Percentiles rank a stretch among this genome's conserved stretches.
Conservation (phyloP, 2,329 filamentous ascomycete species). For the Colletotrichum eremochloae region DNA sequence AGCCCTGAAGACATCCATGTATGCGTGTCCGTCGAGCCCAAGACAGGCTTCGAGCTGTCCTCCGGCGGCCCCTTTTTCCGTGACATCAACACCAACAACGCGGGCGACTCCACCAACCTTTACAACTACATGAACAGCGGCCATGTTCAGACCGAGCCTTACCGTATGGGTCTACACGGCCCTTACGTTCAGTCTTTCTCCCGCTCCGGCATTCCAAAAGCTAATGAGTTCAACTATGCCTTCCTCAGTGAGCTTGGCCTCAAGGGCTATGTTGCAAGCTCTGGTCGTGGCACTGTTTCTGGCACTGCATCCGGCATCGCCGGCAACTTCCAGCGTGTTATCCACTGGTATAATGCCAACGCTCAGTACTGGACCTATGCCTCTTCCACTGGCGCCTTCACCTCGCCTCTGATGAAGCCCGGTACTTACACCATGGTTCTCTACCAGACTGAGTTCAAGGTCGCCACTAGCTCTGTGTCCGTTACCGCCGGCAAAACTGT, state of each 20-base stretch:
- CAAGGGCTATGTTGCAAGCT: slow-evolving; percentile 68
- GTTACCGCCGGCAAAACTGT: slow-evolving; percentile 64
- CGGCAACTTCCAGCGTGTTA: slow-evolving; percentile 65
- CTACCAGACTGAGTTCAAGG: slow-evolving; percentile 70
- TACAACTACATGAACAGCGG: slow-evolving; percentile 79
- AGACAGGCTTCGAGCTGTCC: slow-evolving; percentile 65
- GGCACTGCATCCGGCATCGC: slow-evolving; percentile 72
- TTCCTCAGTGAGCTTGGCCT: slow-evolving; percentile 72
- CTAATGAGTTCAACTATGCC: slow-evolving; percentile 63
- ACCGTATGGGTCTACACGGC: slow-evolving; percentile 73
- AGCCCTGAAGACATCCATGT: slow-evolving; percentile 63
- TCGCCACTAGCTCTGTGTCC: slow-evolving; percentile 62
- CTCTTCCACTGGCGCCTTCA: slow-evolving; percentile 67
- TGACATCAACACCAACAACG: slow-evolving; percentile 76
- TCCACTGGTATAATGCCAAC: slow-evolving; percentile 74
- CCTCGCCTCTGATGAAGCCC: slow-evolving; percentile 75
- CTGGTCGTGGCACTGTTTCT: slow-evolving; percentile 69
- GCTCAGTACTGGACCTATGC: slow-evolving; percentile 77
- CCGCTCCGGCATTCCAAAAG: slow-evolving; percentile 66
- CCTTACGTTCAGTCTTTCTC: slow-evolving; percentile 74
- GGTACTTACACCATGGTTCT: slow-evolving; percentile 78
- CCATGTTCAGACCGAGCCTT: slow-evolving; percentile 73
- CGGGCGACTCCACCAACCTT: slow-evolving; percentile 67
- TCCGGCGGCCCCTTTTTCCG: slow-evolving; percentile 77
- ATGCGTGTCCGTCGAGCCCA: slow-evolving; percentile 68